Evolutionary conservation across 1,284 basidiomycete genomes (phyloP).

Genomic region (Crepidotus sp.): DNA sequence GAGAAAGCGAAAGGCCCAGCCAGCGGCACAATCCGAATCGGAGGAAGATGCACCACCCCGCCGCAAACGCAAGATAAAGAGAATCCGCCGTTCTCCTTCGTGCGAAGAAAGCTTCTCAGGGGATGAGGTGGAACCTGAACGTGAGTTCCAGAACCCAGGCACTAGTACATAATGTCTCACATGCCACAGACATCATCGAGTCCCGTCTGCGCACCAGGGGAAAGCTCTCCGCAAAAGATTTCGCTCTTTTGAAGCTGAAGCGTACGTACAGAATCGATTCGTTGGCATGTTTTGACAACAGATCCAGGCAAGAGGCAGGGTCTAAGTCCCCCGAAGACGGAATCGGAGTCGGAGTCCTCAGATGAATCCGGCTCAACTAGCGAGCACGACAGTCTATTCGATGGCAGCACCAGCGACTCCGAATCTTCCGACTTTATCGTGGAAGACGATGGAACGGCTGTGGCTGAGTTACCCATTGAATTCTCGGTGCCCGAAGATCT

Average conservation of each 20-base stretch:
- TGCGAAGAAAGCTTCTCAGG: conserved; percentile 8
- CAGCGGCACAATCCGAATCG: background rate
- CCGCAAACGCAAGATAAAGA: conserved; percentile 5
- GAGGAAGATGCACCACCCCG: background rate
- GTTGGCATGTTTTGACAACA: background rate
- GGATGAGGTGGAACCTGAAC: conserved; percentile 13
- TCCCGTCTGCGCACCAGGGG: conserved; percentile 51
- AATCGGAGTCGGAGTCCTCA: conserved; percentile 8
- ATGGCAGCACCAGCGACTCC: conserved; percentile 26
- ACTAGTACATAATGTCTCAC: background rate
- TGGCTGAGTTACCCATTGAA: conserved; percentile 46
- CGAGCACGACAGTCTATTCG: conserved; percentile 30
- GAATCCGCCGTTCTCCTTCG: background rate
- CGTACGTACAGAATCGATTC: background rate
- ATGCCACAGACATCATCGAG: conserved; percentile 47
- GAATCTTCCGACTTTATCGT: conserved; percentile 59
- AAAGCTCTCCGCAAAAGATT: conserved; percentile 24
- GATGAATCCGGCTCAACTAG: conserved; percentile 13
- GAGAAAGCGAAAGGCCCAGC: conserved; percentile 1
- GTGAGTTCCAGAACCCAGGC: conserved; percentile 2
- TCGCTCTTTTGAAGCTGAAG: background rate
- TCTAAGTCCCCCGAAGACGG: background rate
- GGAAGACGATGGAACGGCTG: conserved; percentile 50
- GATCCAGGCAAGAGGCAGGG: conserved; percentile 29
- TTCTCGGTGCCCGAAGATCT: conserved; percentile 79